Evolutionary conservation across 352 stramenopile species (phyloP).

Genomic region (Hyphochytrium catenoides): DNA sequence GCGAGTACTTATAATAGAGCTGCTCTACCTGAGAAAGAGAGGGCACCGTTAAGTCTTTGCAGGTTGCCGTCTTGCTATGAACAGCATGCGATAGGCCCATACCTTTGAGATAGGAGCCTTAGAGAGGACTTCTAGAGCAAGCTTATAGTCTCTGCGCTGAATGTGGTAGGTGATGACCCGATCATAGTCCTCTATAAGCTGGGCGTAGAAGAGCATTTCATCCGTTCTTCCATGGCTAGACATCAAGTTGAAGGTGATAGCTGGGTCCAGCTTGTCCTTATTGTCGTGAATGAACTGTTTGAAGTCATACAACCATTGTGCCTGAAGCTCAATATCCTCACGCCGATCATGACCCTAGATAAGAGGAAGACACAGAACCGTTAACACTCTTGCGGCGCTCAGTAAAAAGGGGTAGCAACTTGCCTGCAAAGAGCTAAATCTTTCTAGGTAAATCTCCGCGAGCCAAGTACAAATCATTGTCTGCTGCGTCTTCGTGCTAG

Average conservation of each 20-base stretch:
- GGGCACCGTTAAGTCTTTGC: background rate
- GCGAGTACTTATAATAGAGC: slow-evolving; percentile 82
- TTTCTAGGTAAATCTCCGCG: slow-evolving; percentile 72
- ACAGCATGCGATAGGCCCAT: too few species aligned
- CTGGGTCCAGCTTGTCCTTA: slow-evolving; percentile 50
- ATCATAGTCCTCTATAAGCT: slow-evolving; percentile 77
- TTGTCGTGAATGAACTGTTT: slow-evolving; percentile 72
- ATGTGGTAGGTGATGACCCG: slow-evolving; percentile 77
- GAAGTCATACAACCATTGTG: slow-evolving; percentile 65
- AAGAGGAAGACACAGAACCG: background rate
- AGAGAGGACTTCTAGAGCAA: slow-evolving; percentile 59
- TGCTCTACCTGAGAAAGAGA: slow-evolving; percentile 46
- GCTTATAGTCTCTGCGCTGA: slow-evolving; percentile 57
- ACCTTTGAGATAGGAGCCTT: slow-evolving; percentile 64
- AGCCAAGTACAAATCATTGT: slow-evolving; percentile 78
- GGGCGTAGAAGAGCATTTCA: slow-evolving; percentile 73
- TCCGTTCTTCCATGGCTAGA: slow-evolving; percentile 68
- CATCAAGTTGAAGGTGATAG: slow-evolving; percentile 72
- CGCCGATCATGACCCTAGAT: slow-evolving; percentile 30
- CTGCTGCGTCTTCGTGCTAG: slow-evolving; percentile 67
- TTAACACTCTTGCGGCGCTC: slow-evolving; percentile 1
- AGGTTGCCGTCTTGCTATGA: background rate
- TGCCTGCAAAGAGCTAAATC: slow-evolving; percentile 65
- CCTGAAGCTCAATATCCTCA: slow-evolving; percentile 54
- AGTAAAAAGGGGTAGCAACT: too few species aligned